Conservation (phyloP, 805 yeast genomes). For the Lipomyces kockii region DNA sequence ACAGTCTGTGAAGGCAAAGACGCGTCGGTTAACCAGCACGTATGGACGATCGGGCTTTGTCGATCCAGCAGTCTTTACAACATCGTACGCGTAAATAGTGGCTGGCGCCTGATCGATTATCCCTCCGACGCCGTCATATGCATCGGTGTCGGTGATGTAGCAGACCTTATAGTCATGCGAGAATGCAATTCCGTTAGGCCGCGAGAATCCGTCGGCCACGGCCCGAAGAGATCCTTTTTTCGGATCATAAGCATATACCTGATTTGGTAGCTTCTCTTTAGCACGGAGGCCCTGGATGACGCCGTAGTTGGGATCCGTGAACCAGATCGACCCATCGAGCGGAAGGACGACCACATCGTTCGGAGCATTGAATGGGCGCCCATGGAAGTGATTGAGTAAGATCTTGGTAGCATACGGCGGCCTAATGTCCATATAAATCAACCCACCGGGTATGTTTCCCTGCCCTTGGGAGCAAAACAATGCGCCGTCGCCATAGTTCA, state of each 20-base stretch:
- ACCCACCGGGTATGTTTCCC: conserved; percentile 34
- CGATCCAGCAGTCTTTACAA: conserved; percentile 27
- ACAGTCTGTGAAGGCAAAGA: conserved; percentile 41
- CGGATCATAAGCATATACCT: conserved; percentile 52
- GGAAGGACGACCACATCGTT: conserved; percentile 42
- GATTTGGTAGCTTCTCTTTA: conserved; percentile 37
- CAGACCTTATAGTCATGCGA: conserved; percentile 48
- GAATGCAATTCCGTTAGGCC: conserved; percentile 77
- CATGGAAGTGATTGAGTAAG: conserved; percentile 40
- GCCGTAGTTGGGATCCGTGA: conserved; percentile 43
- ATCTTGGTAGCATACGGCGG: conserved; percentile 35
- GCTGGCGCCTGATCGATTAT: conserved; percentile 27
- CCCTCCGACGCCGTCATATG: conserved; percentile 33
- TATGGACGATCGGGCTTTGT: conserved; percentile 25
- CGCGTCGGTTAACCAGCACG: conserved; percentile 37
- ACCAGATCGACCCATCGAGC: conserved; percentile 42
- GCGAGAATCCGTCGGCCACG: conserved; percentile 51
- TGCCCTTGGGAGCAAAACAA: conserved; percentile 41
- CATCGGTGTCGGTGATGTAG: conserved; percentile 56
- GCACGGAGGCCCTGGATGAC: conserved; percentile 36
- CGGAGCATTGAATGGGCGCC: conserved; percentile 41
- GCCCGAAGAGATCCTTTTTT: conserved; percentile 35
- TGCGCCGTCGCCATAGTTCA: conserved; percentile 38
- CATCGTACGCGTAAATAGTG: conserved; percentile 42
- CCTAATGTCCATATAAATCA: conserved; percentile 35